Percentiles rank a stretch among this genome's conserved stretches.
Evolutionary conservation across 2,329 filamentous ascomycete species (phyloP).

Genomic region (Aspergillus neotritici): DNA sequence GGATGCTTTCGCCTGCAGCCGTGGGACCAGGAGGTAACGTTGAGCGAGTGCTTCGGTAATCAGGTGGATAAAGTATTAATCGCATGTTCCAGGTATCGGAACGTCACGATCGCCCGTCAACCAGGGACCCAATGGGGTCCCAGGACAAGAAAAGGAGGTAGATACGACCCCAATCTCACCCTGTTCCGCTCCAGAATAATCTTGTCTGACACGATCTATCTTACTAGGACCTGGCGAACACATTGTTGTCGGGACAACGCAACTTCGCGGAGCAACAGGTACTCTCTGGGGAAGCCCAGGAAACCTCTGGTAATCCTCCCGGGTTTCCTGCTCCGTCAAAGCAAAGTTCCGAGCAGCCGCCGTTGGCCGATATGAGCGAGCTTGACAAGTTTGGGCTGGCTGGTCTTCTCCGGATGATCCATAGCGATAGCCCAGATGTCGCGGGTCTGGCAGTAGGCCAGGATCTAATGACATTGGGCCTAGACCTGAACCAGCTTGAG

Average conservation of each 20-base stretch:
- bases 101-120: slow-evolving; percentile 39
- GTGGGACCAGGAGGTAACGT: slow-evolving; percentile 26
- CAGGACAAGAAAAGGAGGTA: slow-evolving; percentile 41
- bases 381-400: slow-evolving; percentile 56
- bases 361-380: slow-evolving; percentile 54
- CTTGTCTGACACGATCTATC: too few relatives aligned
- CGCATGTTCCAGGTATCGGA: slow-evolving; percentile 27
- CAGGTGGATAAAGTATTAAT: slow-evolving; percentile 10
- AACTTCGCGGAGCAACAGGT: slow-evolving; percentile 33
- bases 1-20: slow-evolving; percentile 33
- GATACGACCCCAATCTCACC: background rate
- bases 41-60: background rate
- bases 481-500: slow-evolving; percentile 60
- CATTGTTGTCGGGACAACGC: slow-evolving; percentile 29
- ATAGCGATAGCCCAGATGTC: slow-evolving; percentile 48
- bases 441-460: slow-evolving; percentile 56
- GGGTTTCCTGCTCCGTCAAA: too few relatives aligned
- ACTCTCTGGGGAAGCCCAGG: slow-evolving; percentile 30
- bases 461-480: slow-evolving; percentile 57
- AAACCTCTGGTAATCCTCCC: slow-evolving; percentile 24
- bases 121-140: slow-evolving; percentile 39
- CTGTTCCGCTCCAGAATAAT: slow-evolving; percentile 9
- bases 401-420: slow-evolving; percentile 55
- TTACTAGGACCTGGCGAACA: slow-evolving; percentile 32
- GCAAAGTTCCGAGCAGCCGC: slow-evolving; percentile 35